Evolutionary conservation across 164 flowering plant species (phyloP).

Genomic region (Tetracentron sinense): DNA sequence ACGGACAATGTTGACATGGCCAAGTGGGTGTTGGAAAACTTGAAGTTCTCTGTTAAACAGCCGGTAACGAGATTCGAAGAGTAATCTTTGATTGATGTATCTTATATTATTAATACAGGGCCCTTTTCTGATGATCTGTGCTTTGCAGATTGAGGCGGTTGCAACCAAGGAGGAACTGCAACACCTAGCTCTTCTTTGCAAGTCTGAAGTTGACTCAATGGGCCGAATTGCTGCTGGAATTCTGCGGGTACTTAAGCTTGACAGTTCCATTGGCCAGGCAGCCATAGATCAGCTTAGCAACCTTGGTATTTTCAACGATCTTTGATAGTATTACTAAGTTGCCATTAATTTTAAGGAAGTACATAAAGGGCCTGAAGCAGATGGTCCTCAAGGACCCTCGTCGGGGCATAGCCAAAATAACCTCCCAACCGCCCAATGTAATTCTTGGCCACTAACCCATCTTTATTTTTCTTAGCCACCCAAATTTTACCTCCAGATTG

Average conservation of each 20-base stretch:
- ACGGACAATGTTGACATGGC: conserved; percentile 35
- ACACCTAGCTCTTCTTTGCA: conserved; percentile 63
- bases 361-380: no score
- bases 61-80: conserved; percentile 52
- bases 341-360: neutral
- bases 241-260: conserved; percentile 75
- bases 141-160: conserved; percentile 75
- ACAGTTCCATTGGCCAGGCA: conserved; percentile 72
- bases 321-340: neutral
- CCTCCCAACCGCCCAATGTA: no score
- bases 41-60: conserved; percentile 75
- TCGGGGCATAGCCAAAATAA: neutral
- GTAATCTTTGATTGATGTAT: neutral
- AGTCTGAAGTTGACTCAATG: conserved; percentile 85
- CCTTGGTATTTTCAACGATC: conserved; percentile 48
- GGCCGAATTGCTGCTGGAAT: conserved; percentile 92
- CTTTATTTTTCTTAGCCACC: no score
- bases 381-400: neutral
- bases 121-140: conserved; percentile 4
- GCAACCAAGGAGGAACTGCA: conserved; percentile 88
- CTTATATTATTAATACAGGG: neutral
- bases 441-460: no score
- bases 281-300: conserved; percentile 83
- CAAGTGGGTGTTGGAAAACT: conserved; percentile 68
- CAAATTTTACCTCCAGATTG: no score